These are phyloP conservation scores for Fusarium sp. DNA, from an alignment of 2,329 filamentous ascomycete genomes.

Conservation along the genomic window DNA sequence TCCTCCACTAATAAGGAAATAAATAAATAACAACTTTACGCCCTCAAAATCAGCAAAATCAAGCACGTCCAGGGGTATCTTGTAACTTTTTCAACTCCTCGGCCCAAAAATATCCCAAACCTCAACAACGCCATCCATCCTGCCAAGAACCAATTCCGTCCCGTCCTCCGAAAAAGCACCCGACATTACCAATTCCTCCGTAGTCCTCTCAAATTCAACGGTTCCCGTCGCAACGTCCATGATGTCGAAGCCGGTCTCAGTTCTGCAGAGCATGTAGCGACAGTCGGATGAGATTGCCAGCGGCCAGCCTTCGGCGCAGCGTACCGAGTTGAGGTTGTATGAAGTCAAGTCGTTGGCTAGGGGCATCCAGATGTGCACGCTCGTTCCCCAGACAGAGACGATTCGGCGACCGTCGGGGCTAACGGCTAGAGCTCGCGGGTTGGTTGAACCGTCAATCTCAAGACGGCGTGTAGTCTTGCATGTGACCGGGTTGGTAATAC, in stretches of 20 bases:
- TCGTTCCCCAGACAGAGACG: slow-evolving; percentile 53
- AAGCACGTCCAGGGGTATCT: slow-evolving; percentile 26
- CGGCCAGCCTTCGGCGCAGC: slow-evolving; percentile 54
- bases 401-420: slow-evolving; percentile 51
- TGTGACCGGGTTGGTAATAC: slow-evolving; percentile 49
- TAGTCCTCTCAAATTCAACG: slow-evolving; percentile 44
- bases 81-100: slow-evolving; percentile 28
- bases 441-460: slow-evolving; percentile 48
- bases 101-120: slow-evolving; percentile 47
- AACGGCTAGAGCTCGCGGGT: slow-evolving; percentile 50
- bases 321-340: slow-evolving; percentile 51
- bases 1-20: background rate
- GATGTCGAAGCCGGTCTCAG: slow-evolving; percentile 56
- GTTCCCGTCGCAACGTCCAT: slow-evolving; percentile 52
- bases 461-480: slow-evolving; percentile 52
- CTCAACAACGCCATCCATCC: slow-evolving; percentile 50
- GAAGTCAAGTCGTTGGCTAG: slow-evolving; percentile 47
- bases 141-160: slow-evolving; percentile 48
- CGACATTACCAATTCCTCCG: slow-evolving; percentile 48
- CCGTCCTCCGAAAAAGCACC: slow-evolving; percentile 51
- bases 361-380: slow-evolving; percentile 53
- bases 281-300: slow-evolving; percentile 54
- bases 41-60: slow-evolving; percentile 1
- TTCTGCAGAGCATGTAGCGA: slow-evolving; percentile 53
- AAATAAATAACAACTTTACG: background rate